phyloP scores from a whole-genome alignment of 768 basidiomycete species.

The Chalciporus chontae region DNA sequence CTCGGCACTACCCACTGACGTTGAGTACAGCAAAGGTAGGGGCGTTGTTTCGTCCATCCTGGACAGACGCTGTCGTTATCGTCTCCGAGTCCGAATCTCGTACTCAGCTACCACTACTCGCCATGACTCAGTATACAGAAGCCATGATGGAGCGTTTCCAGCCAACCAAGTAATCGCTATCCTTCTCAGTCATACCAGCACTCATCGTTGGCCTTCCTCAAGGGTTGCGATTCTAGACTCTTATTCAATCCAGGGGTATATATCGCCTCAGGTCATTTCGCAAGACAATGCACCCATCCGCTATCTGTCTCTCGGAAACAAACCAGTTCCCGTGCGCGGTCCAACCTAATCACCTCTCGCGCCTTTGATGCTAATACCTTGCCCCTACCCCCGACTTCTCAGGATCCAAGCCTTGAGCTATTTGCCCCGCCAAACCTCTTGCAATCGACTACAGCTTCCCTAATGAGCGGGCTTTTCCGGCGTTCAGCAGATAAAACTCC shows the following conservation, averaged over 20 bases:
- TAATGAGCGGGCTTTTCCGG: conserved; percentile 34
- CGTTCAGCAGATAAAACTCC: conserved; percentile 1
- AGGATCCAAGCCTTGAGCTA: conserved; percentile 35
- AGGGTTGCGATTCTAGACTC: conserved; percentile 52
- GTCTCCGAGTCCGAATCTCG: conserved; percentile 49
- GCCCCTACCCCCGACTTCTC: not conserved
- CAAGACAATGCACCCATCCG: conserved; percentile 49
- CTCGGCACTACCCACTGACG: not conserved
- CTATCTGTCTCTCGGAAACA: conserved; percentile 39
- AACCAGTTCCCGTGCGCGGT: conserved; percentile 8
- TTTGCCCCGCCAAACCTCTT: conserved; percentile 59
- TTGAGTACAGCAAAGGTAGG: conserved; percentile 39
- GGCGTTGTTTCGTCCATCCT: conserved; percentile 45
- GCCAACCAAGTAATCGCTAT: conserved; percentile 41
- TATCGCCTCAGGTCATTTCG: conserved; percentile 32
- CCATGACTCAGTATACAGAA: conserved; percentile 47
- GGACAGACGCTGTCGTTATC: conserved; percentile 45
- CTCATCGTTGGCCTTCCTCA: not conserved
- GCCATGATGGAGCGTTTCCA: conserved; percentile 40
- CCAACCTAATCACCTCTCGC: not conserved
- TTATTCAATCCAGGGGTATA: conserved; percentile 50
- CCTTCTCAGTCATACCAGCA: not conserved
- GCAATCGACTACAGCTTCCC: conserved; percentile 51
- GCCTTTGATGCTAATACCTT: not conserved
- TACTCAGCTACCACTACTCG: conserved; percentile 43